phyloP scores from a whole-genome alignment of 2,329 filamentous ascomycete species.

The Nigrograna mackinnonii region DNA sequence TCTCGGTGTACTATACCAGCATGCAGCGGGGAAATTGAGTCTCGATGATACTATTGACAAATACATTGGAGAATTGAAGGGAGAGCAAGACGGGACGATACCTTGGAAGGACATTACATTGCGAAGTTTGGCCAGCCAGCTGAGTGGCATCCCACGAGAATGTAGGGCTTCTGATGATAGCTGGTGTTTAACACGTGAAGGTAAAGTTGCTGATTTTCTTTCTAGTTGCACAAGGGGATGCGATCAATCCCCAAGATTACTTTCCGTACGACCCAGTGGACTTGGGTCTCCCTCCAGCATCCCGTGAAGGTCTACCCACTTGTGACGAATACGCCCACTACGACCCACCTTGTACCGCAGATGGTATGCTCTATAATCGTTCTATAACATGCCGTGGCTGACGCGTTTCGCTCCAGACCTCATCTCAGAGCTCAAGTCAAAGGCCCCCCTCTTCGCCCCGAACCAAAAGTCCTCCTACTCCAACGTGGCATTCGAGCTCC shows the following conservation, averaged over 20 bases:
- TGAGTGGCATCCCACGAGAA: slow-evolving; percentile 47
- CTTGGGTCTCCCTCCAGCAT: slow-evolving; percentile 40
- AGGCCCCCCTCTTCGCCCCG: slow-evolving; percentile 43
- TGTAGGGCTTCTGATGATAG: slow-evolving; percentile 20
- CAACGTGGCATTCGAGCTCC: slow-evolving; percentile 45
- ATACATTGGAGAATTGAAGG: slow-evolving; percentile 35
- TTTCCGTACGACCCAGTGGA: slow-evolving; percentile 12
- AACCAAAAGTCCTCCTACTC: slow-evolving; percentile 48
- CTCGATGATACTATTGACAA: slow-evolving; percentile 37
- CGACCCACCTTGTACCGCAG: slow-evolving; percentile 27
- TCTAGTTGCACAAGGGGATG: slow-evolving; percentile 31
- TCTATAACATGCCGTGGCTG: not conserved
- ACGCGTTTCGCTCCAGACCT: slow-evolving; percentile 26
- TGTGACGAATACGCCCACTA: slow-evolving; percentile 40
- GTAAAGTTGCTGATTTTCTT: slow-evolving; percentile 26
- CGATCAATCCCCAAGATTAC: slow-evolving; percentile 20
- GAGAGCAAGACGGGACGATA: slow-evolving; percentile 29
- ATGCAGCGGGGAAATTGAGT: slow-evolving; percentile 36
- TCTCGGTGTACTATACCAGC: slow-evolving; percentile 33
- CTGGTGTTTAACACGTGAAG: slow-evolving; percentile 18
- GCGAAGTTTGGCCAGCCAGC: slow-evolving; percentile 46
- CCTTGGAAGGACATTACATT: slow-evolving; percentile 49
- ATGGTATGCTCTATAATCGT: slow-evolving; percentile 12
- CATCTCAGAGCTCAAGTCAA: slow-evolving; percentile 29
- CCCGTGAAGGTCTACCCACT: slow-evolving; percentile 28